Conservation (phyloP, 768 basidiomycete genomes). For the Boletus sp. region DNA sequence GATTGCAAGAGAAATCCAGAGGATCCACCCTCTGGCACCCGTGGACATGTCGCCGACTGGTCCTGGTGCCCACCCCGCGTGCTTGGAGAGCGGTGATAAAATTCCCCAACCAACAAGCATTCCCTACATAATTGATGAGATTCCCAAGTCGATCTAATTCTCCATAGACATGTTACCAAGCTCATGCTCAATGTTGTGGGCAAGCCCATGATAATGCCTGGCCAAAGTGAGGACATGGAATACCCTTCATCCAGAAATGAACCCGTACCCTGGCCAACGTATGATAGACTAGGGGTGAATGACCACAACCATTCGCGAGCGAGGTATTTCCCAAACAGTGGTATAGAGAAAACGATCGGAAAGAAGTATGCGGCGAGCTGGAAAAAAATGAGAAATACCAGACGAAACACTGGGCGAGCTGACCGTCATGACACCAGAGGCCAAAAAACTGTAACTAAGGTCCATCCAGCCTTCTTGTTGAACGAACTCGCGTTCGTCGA, state of each 20-base stretch:
- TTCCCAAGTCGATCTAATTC: not conserved
- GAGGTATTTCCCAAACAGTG: slow-evolving; percentile 77
- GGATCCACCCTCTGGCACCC: slow-evolving; percentile 93
- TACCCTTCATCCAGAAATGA: not conserved
- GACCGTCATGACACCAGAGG: slow-evolving; percentile 75
- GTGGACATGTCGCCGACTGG: slow-evolving; percentile 81
- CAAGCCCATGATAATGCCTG: slow-evolving; percentile 97
- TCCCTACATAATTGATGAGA: slow-evolving; percentile 47
- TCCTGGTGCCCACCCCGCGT: slow-evolving; percentile 89
- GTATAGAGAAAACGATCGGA: slow-evolving; percentile 83
- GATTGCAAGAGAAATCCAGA: slow-evolving; percentile 94
- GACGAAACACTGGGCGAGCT: slow-evolving; percentile 19
- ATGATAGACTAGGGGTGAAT: slow-evolving; percentile 87
- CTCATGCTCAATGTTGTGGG: slow-evolving; percentile 94
- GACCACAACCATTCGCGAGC: slow-evolving; percentile 91
- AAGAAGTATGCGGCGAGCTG: slow-evolving; percentile 88
- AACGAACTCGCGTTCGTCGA: slow-evolving; percentile 45
- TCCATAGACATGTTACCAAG: slow-evolving; percentile 45
- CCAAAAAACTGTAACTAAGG: slow-evolving; percentile 73
- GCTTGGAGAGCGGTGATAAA: slow-evolving; percentile 83
- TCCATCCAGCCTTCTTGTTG: slow-evolving; percentile 73
- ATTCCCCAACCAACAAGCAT: slow-evolving; percentile 98
- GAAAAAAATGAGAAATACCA: slow-evolving; percentile 1
- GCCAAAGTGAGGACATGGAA: slow-evolving; percentile 2
- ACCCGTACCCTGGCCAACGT: slow-evolving; percentile 76